Base-by-base conservation (phyloP, 2,329 filamentous ascomycete genomes). In the Bipolaris gigantea region DNA sequence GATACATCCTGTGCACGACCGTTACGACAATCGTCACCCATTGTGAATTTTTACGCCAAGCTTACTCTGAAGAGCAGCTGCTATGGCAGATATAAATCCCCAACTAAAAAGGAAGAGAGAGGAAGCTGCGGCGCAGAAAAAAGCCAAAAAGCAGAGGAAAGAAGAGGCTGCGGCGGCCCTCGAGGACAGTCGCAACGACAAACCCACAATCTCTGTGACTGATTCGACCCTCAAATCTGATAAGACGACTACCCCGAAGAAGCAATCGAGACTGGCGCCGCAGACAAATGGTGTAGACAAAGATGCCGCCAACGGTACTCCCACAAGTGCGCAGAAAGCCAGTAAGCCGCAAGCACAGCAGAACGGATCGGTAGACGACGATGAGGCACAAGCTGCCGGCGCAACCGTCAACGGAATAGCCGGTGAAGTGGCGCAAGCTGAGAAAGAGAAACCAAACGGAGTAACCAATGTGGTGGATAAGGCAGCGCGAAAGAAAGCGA, bases 91-190 rank as follows among this genome's bases (percentile, higher is more conserved):
- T 40, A 49, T 46, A 46, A 62, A 62, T 27, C 58, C 64, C 34
- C 62, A 66, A 30, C 45, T 72, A 44, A 74, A 76, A 53, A 48
- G 60, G 52, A 71, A 68, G 69, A 63, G 56, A 44, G 66, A 64
- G 53, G 69, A 61, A 27, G 62, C 57, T 5, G 66, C 63, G 52
- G 60, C 64, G 44, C 60, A 64, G 50, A 69, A 71, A 55, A 68
- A 63, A 55, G 57, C 62, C 11, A 73, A 67, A 53, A 72, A 59
- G 40, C 60, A 64, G 42, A 65, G 61, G 47, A 70, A 64, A 59
- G 62, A 58, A 39, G 63, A 62, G 34, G 63, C 57, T 36, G 53
- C 57, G 48, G 56, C 53, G 3, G 55, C 50, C 44, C 56, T 43
- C 39, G 27, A 52, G 21, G 44, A 52, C 32, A 32, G 48, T 55